Conservation (phyloP, 805 yeast species). For the Kregervanrija fluxuum region DNA sequence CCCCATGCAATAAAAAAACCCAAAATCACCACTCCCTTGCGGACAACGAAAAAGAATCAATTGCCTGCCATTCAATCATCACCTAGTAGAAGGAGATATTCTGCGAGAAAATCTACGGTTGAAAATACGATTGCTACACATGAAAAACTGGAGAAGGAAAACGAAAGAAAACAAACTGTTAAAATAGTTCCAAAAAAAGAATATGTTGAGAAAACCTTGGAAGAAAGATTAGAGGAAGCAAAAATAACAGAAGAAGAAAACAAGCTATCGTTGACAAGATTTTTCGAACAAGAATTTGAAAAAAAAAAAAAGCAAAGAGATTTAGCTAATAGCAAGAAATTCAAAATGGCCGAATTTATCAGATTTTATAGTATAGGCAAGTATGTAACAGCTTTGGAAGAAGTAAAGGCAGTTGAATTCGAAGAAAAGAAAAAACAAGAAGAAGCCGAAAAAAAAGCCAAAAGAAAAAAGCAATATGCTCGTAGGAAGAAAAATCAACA, state of each 20-base stretch:
- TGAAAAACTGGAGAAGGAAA: conserved; percentile 62
- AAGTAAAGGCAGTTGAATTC: conserved; percentile 39
- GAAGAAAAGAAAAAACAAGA: conserved; percentile 29
- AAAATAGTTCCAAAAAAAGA: conserved; percentile 28
- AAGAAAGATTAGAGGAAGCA: conserved; percentile 74
- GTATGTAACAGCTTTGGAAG: conserved; percentile 57
- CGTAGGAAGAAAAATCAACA: conserved; percentile 4
- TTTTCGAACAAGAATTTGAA: conserved; percentile 76
- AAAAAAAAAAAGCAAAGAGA: conserved; percentile 75
- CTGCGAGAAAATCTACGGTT: conserved; percentile 71
- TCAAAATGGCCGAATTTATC: conserved; percentile 52
- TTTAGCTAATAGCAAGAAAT: conserved; percentile 57
- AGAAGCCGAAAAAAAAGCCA: conserved; percentile 31
- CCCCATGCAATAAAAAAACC: conserved; percentile 27
- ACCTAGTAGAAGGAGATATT: conserved; percentile 52
- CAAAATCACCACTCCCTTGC: conserved; percentile 3
- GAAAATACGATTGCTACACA: conserved; percentile 72
- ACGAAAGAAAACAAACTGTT: conserved; percentile 38
- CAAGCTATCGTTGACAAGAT: conserved; percentile 61
- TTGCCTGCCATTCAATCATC: conserved; percentile 17
- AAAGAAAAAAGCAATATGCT: conserved; percentile 17
- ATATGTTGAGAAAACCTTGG: conserved; percentile 51
- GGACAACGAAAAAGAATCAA: not conserved
- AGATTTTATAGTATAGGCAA: conserved; percentile 43
- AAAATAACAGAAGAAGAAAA: conserved; percentile 77